Percentiles rank a stretch among this genome's conserved stretches.
phyloP scores from a whole-genome alignment of 2,329 filamentous ascomycete genomes.

The Camptophora hylomeconis region DNA sequence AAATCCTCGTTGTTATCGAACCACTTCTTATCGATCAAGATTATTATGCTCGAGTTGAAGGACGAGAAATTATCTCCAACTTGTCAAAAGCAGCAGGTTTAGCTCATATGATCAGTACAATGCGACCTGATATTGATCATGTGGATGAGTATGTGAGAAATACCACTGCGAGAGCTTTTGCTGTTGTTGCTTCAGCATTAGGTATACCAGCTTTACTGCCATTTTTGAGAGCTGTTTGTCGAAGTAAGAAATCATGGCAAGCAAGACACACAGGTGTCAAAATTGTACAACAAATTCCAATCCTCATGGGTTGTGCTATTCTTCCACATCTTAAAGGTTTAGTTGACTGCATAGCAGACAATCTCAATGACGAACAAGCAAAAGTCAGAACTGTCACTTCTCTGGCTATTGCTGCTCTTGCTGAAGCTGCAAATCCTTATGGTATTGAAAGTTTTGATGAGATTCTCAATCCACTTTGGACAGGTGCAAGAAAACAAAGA shows the following conservation, averaged over 20 bases:
- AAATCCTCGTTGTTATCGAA: slow-evolving; percentile 96
- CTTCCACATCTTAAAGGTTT: slow-evolving; percentile 89
- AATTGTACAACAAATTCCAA: slow-evolving; percentile 97
- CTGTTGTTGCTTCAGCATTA: slow-evolving; percentile 88
- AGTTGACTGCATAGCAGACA: slow-evolving; percentile 91
- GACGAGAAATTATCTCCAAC: slow-evolving; percentile 97
- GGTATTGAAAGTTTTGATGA: slow-evolving; percentile 99
- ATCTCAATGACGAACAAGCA: slow-evolving; percentile 92
- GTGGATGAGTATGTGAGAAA: slow-evolving; percentile 97
- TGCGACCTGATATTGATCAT: slow-evolving; percentile 97
- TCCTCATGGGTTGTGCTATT: slow-evolving; percentile 95
- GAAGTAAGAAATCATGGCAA: slow-evolving; percentile 98
- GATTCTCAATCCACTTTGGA: slow-evolving; percentile 94
- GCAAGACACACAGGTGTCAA: slow-evolving; percentile 96
- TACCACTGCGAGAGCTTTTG: slow-evolving; percentile 91
- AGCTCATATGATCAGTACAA: slow-evolving; percentile 98
- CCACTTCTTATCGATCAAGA: slow-evolving; percentile 98
- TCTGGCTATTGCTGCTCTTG: slow-evolving; percentile 84
- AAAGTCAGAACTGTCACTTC: slow-evolving; percentile 95
- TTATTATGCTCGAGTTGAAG: slow-evolving; percentile 96
- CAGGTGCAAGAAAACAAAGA: slow-evolving; percentile 85
- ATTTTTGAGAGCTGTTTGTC: slow-evolving; percentile 88
- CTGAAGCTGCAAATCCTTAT: slow-evolving; percentile 93
- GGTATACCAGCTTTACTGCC: slow-evolving; percentile 91
- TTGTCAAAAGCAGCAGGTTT: slow-evolving; percentile 91